Conservation (phyloP, 2,329 filamentous ascomycete species). For the Exophiala alcalophila region DNA sequence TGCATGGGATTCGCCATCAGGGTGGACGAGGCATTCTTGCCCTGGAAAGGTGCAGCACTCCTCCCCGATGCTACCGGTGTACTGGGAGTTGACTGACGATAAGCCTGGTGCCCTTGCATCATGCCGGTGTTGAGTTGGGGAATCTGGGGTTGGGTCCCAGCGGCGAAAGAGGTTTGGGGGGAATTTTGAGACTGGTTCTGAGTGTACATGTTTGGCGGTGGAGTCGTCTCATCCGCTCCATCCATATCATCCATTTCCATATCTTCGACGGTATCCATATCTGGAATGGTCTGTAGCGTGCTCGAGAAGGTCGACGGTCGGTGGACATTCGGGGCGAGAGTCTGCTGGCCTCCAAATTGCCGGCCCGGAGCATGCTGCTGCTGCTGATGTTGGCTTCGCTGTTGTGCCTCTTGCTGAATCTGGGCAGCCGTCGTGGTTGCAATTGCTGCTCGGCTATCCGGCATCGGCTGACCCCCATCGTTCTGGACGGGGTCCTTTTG, state of each 20-base stretch:
- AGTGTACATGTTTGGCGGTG: slow-evolving; percentile 39
- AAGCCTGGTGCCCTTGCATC: slow-evolving; percentile 69
- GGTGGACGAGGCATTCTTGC: slow-evolving; percentile 94
- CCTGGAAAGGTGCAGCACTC: slow-evolving; percentile 59
- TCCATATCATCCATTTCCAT: slow-evolving; percentile 93
- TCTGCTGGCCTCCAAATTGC: slow-evolving; percentile 29
- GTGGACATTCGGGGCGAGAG: slow-evolving; percentile 25
- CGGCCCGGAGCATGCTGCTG: slow-evolving; percentile 29
- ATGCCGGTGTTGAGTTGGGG: slow-evolving; percentile 80
- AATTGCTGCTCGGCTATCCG: slow-evolving; percentile 51
- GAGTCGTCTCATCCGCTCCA: slow-evolving; percentile 35
- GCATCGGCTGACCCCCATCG: slow-evolving; percentile 45
- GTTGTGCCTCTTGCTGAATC: slow-evolving; percentile 51
- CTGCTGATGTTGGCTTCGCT: slow-evolving; percentile 37
- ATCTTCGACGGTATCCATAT: slow-evolving; percentile 59
- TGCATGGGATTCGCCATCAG: slow-evolving; percentile 72
- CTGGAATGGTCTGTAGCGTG: slow-evolving; percentile 35
- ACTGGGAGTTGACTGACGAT: slow-evolving; percentile 80
- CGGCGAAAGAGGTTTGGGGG: slow-evolving; percentile 60
- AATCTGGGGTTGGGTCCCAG: slow-evolving; percentile 51
- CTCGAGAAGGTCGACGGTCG: slow-evolving; percentile 27
- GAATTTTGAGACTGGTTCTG: slow-evolving; percentile 67
- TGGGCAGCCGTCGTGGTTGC: slow-evolving; percentile 43
- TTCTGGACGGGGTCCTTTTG: slow-evolving; percentile 57
- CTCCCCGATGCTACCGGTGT: slow-evolving; percentile 73